These are phyloP conservation scores for Zoysia pacifica DNA, from an alignment of 176 grass and related monocot genomes.

Conservation along the genomic window DNA sequence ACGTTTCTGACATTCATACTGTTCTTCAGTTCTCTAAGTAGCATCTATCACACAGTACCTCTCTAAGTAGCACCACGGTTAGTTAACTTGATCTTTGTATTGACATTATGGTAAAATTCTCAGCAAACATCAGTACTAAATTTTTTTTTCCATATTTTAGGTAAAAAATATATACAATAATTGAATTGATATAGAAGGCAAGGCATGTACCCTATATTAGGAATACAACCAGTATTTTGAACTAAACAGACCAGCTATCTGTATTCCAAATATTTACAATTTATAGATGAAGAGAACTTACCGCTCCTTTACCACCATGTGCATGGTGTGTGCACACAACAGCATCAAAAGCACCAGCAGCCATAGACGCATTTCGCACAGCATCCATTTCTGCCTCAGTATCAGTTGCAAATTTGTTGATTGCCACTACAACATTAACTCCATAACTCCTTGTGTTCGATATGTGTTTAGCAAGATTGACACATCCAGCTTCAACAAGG, in stretches of 20 bases:
- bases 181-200: neutral
- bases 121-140: neutral
- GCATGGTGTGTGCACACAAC: constrained; percentile 89
- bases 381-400: constrained; percentile 84
- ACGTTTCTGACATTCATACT: neutral
- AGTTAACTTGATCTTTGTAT: neutral
- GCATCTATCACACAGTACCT: neutral
- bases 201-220: neutral
- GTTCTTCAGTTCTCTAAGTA: neutral
- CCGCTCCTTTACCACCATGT: constrained; percentile 95
- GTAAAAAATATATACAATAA: neutral
- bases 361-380: constrained; percentile 63
- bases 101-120: neutral
- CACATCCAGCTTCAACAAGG: constrained; percentile 92
- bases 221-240: neutral
- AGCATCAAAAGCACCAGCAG: constrained; percentile 93
- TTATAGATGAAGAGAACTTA: constrained; percentile 46
- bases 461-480: constrained; percentile 86
- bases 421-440: constrained; percentile 86
- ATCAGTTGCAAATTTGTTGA: constrained; percentile 94
- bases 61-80: neutral
- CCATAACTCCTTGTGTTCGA: constrained; percentile 75
- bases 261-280: neutral
- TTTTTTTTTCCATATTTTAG: neutral
- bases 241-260: neutral